These are phyloP conservation scores for Colletotrichum sp. DNA, from an alignment of 2,329 filamentous ascomycete species.

Conservation along the genomic window DNA sequence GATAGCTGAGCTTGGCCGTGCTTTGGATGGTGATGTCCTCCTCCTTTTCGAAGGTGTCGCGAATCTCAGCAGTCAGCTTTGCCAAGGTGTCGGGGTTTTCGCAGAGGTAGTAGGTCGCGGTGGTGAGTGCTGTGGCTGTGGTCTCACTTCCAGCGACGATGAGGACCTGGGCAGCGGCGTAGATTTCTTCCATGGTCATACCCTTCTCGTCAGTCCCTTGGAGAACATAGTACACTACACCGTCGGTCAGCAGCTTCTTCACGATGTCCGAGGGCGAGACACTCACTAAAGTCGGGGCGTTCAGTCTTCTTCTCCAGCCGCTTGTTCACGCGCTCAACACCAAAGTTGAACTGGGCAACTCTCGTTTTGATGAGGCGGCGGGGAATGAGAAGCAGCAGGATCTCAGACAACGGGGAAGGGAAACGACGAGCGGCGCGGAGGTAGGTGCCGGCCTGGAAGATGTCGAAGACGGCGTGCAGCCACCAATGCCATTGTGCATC, in stretches of 20 bases:
- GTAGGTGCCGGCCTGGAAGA: slow-evolving; percentile 16
- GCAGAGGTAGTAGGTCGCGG: slow-evolving; percentile 30
- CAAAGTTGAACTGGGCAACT: slow-evolving; percentile 14
- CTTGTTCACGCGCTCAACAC: slow-evolving; percentile 5
- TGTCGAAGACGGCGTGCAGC: slow-evolving; percentile 29
- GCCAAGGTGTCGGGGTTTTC: slow-evolving; percentile 32
- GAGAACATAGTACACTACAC: slow-evolving; percentile 7
- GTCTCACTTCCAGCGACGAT: slow-evolving; percentile 40
- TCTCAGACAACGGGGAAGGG: slow-evolving; percentile 3
- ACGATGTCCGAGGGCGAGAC: too few species aligned
- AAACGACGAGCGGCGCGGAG: slow-evolving; percentile 13
- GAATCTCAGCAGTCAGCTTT: slow-evolving; percentile 42
- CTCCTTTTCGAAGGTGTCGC: slow-evolving; percentile 33
- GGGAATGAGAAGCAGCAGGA: slow-evolving; percentile 7
- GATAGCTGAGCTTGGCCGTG: slow-evolving; percentile 36
- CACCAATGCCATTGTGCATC: slow-evolving; percentile 29
- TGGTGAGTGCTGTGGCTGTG: slow-evolving; percentile 34
- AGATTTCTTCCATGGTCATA: slow-evolving; percentile 10
- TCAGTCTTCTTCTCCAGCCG: slow-evolving; percentile 6
- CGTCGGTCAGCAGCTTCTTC: background rate
- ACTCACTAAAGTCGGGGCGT: slow-evolving; percentile 9
- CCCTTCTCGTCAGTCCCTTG: slow-evolving; percentile 9
- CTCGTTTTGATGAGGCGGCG: slow-evolving; percentile 14
- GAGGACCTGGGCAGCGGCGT: slow-evolving; percentile 13
- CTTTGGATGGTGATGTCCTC: slow-evolving; percentile 40